Evolutionary conservation across 1,284 basidiomycete genomes (phyloP), one percentile per base, ranked within the genome.

Genomic region (Chalciporus piperatoides): DNA sequence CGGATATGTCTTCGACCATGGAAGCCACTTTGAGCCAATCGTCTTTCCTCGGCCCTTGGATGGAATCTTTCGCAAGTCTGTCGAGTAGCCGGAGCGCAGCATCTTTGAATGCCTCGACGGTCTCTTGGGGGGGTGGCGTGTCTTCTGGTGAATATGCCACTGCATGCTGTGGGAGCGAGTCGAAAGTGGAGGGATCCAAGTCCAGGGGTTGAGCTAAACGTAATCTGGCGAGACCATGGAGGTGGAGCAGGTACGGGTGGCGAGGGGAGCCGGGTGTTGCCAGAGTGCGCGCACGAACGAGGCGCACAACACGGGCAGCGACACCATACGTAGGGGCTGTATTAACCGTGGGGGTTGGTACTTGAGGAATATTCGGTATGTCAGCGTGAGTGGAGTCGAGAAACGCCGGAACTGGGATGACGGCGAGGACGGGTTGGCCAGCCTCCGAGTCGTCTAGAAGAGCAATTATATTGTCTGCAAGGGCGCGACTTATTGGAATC

Each of bases 11-110:
- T 53, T 86, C 84, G 11, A 80, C 65, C 63, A 89, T 81, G 21
- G 69, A 71, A 3, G 82, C 74, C 45, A 86, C 78, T 67, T 82
- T 85, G 58, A 74, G 64, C 67, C 82, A 87, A 6, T 76, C 78
- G 28, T 86, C 84, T 53, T 77, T 78, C 50, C 77, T 72, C 23
- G 75, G 65, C 41, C 77, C 73, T 53, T 80, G 80, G 2, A 73
- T 65, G 0, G 80, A 76, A 53, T 87, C 84, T 49, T 75, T 75
- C 10, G 79, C 77, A 12, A 90, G 75, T 15, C 83, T 72, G 58
- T 87, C 84, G 15, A 90, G 72, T 0, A 90, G 67, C 15, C 78
- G 71, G 24, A 82, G 62, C 0, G 87, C 84, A 11, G 81, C 76
- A 15, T 77, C 71, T 59, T 84, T 84, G 72, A 90, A 90, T 15